Conservation (phyloP, 192 early-diverging fungal species). For the Dimargaris xerosporica region DNA sequence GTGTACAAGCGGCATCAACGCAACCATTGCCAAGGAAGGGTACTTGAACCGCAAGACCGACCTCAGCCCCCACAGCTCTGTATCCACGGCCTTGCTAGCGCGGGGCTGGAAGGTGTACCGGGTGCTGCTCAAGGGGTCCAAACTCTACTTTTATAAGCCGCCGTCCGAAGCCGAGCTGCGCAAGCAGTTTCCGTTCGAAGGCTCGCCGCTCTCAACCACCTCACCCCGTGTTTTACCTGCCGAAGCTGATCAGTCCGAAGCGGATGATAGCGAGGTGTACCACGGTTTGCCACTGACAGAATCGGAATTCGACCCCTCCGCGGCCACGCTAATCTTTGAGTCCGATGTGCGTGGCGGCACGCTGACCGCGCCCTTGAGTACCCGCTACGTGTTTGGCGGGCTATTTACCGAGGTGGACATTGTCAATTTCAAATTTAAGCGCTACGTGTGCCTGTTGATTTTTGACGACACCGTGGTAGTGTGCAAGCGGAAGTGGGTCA, state of each 20-base stretch:
- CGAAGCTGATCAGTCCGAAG: conserved; percentile 15
- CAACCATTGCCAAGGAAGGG: conserved; percentile 35
- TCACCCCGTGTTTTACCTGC: conserved; percentile 16
- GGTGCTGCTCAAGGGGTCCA: conserved; percentile 53
- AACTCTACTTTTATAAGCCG: conserved; percentile 59
- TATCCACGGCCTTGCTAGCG: conserved; percentile 33
- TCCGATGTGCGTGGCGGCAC: conserved; percentile 35
- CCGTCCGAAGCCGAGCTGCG: conserved; percentile 37
- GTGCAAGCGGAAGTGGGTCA: conserved; percentile 47
- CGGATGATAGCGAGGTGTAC: conserved; percentile 15
- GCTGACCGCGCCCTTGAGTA: conserved; percentile 30
- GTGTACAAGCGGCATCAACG: conserved; percentile 23
- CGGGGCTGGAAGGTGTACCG: conserved; percentile 67
- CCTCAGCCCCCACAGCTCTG: conserved; percentile 37
- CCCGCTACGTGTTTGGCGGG: conserved; percentile 49
- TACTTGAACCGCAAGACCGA: conserved; percentile 62
- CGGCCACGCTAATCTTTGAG: conserved; percentile 37
- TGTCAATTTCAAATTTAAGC: conserved; percentile 41
- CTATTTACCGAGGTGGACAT: conserved; percentile 48
- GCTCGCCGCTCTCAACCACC: conserved; percentile 24
- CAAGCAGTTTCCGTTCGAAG: conserved; percentile 30
- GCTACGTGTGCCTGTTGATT: conserved; percentile 41
- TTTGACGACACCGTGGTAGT: conserved; percentile 52
- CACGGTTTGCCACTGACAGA: conserved; percentile 35
- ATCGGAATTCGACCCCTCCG: conserved; percentile 39